phyloP scores from a whole-genome alignment of 2,329 filamentous ascomycete genomes.

The Nemania serpens region DNA sequence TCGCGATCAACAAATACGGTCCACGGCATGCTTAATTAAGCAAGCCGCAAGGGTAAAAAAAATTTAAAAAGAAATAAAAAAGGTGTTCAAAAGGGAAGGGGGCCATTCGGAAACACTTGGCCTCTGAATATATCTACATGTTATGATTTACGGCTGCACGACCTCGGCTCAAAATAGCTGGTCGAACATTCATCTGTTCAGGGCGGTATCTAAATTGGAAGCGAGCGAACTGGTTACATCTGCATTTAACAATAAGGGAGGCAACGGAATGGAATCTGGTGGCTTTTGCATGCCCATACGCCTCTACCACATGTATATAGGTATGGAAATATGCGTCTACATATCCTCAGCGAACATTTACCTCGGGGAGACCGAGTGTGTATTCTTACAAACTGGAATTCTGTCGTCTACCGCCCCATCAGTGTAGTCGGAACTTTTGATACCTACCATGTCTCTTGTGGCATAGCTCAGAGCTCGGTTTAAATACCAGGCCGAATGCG shows the following conservation, averaged over 20 bases:
- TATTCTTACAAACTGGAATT: too few species aligned
- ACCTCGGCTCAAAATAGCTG: neutral
- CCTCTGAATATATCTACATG: slow-evolving; percentile 1
- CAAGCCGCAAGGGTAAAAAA: slow-evolving; percentile 22
- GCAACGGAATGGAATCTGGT: neutral
- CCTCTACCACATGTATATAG: neutral
- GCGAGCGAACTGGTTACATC: slow-evolving; percentile 5
- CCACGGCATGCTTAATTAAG: slow-evolving; percentile 52
- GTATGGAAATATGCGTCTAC: slow-evolving; percentile 1
- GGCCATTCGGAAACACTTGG: neutral
- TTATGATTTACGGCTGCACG: slow-evolving; percentile 15
- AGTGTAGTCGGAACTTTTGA: too few species aligned
- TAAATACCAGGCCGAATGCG: too few species aligned
- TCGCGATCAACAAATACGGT: slow-evolving; percentile 61
- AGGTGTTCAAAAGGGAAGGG: neutral
- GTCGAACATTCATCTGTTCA: slow-evolving; percentile 4
- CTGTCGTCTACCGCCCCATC: too few species aligned
- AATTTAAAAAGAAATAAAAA: neutral
- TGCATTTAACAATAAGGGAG: slow-evolving; percentile 2
- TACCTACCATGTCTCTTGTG: too few species aligned
- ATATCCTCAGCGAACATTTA: slow-evolving; percentile 4
- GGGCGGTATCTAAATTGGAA: neutral
- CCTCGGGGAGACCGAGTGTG: too few species aligned
- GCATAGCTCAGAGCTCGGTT: too few species aligned
- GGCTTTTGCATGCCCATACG: slow-evolving; percentile 1